phyloP scores from a whole-genome alignment of 2,329 filamentous ascomycete genomes.

The Cadophora sp. region DNA sequence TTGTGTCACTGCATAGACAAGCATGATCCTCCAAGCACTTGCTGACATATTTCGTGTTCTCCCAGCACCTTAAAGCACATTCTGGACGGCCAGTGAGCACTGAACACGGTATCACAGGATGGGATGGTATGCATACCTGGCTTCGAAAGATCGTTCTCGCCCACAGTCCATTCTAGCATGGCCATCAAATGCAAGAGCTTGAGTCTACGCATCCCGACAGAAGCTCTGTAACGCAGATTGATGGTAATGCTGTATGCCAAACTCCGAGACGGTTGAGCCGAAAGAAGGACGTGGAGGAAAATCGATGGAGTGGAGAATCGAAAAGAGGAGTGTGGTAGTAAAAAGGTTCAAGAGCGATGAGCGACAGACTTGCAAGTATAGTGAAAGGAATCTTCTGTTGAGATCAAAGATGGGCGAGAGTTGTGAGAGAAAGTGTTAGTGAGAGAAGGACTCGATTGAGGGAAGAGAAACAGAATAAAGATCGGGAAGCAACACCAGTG shows the following conservation, averaged over 20 bases:
- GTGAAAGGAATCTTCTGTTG: slow-evolving; percentile 24
- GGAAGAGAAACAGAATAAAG: background rate
- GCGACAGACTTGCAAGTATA: slow-evolving; percentile 20
- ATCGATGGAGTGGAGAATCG: background rate
- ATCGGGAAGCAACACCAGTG: background rate
- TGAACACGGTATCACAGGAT: background rate
- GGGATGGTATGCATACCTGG: slow-evolving; percentile 28
- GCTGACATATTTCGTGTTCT: slow-evolving; percentile 46
- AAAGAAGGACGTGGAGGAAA: background rate
- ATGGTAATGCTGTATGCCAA: background rate
- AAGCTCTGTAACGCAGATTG: background rate
- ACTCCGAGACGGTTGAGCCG: background rate
- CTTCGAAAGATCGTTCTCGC: slow-evolving; percentile 24
- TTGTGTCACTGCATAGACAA: slow-evolving; percentile 44
- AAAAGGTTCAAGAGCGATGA: slow-evolving; percentile 9
- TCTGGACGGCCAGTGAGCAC: slow-evolving; percentile 31
- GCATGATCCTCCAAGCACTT: slow-evolving; percentile 39
- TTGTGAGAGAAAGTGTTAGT: slow-evolving; percentile 9
- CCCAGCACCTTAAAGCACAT: slow-evolving; percentile 45
- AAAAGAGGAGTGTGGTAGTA: background rate
- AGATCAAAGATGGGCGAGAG: slow-evolving; percentile 13
- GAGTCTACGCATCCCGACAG: slow-evolving; percentile 24
- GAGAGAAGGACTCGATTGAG: background rate
- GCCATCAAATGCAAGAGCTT: slow-evolving; percentile 24
- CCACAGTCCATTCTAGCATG: slow-evolving; percentile 26